These are phyloP conservation scores for Penicillium silybi DNA, from an alignment of 495 filamentous ascomycete species.

Conservation along the genomic window DNA sequence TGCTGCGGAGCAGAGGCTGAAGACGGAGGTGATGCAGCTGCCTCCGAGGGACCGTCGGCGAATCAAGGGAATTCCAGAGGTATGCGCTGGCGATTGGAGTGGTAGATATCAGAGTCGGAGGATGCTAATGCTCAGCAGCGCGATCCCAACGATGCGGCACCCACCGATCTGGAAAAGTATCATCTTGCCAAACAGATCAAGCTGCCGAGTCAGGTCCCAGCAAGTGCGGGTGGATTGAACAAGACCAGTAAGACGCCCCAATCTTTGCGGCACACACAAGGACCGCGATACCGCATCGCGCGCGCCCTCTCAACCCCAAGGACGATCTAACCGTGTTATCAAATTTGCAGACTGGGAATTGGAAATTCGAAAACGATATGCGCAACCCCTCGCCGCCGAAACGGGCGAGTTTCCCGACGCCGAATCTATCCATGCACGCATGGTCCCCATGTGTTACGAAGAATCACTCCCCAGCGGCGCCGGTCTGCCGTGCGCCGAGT, in stretches of 20 bases:
- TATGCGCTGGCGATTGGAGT: constrained; percentile 21
- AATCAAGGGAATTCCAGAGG: constrained; percentile 72
- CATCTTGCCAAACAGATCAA: constrained; percentile 64
- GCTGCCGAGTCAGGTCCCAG: constrained; percentile 68
- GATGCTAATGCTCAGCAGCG: constrained; percentile 41
- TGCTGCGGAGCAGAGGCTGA: constrained; percentile 83
- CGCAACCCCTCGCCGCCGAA: constrained; percentile 79
- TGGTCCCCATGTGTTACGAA: constrained; percentile 94
- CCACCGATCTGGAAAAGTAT: constrained; percentile 65
- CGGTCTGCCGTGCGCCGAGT: constrained; percentile 67
- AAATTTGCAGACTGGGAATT: constrained; percentile 68
- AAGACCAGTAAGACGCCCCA: constrained; percentile 71
- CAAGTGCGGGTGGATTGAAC: constrained; percentile 76
- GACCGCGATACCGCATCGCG: constrained; percentile 3
- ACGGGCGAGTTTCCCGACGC: constrained; percentile 90
- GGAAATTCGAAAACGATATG: constrained; percentile 89
- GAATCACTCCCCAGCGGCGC: constrained; percentile 75
- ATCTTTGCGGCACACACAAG: constrained; percentile 1
- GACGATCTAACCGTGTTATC: constrained; percentile 19
- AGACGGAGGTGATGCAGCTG: constrained; percentile 92
- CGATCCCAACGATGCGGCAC: constrained; percentile 59
- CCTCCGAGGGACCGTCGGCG: constrained; percentile 79
- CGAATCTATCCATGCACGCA: constrained; percentile 72
- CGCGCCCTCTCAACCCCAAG: background rate
- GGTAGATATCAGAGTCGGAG: background rate